Percentiles rank a stretch among this genome's conserved stretches.
These are phyloP conservation scores for Fusarium mexicanum DNA, from an alignment of 2,329 filamentous ascomycete genomes.

Conservation along the genomic window DNA sequence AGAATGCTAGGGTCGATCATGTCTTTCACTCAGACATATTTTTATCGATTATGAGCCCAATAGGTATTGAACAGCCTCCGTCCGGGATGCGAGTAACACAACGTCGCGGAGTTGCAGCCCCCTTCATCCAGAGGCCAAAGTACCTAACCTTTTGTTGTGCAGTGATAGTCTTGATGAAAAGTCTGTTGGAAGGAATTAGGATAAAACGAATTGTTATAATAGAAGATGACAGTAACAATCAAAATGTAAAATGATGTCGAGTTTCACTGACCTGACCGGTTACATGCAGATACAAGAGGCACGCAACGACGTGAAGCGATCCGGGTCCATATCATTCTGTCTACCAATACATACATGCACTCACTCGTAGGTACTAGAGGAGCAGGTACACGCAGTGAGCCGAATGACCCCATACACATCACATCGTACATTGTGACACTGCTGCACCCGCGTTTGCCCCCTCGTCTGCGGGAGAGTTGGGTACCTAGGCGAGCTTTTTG, in stretches of 20 bases:
- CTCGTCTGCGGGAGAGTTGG: background rate
- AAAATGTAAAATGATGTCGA: background rate
- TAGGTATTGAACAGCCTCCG: constrained; percentile 1
- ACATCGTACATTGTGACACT: constrained; percentile 37
- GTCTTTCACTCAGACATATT: background rate
- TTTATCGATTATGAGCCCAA: background rate
- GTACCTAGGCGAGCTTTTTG: background rate
- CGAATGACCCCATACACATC: constrained; percentile 24
- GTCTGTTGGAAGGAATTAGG: background rate
- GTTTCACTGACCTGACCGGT: background rate
- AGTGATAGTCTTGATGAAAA: background rate
- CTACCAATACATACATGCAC: background rate
- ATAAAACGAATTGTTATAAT: background rate
- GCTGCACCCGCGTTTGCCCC: constrained; percentile 15
- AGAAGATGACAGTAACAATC: background rate
- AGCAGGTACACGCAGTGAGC: background rate
- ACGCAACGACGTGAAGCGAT: background rate
- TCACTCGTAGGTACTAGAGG: background rate
- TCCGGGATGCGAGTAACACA: constrained; percentile 24
- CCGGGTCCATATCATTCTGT: background rate
- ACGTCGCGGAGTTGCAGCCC: constrained; percentile 17
- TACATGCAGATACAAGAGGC: background rate
- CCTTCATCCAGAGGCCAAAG: background rate
- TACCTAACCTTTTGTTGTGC: background rate
- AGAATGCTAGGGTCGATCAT: background rate